Base-by-base conservation (phyloP, 441 rosid genomes). In the Hypseocharis bilobata region DNA sequence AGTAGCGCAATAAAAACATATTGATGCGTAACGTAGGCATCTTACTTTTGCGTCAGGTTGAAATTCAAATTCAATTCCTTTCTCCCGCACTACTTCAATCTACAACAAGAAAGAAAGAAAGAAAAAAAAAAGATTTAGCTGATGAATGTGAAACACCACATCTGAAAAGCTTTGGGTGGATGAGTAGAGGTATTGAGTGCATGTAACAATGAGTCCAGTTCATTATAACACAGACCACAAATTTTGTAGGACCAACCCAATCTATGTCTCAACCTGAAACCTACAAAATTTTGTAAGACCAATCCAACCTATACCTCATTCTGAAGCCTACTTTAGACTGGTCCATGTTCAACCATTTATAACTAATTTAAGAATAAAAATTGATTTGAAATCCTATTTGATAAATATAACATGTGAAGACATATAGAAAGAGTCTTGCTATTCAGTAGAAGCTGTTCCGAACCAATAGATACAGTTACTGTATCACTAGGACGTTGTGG, bases 1-100 rank as follows among this genome's bases (percentile, higher is more conserved):
- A 55, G 25, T 47, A 49, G 26, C 19, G 55, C 26, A 36, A 59
- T 13, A 67, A 58, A 67, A 60, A 67, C 62, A 54, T 62, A 60
- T 34, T 17, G 11, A 59, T 20, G 72, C 49, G 63, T 27, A 19
- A 26, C 4, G 72, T 45, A 65, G 40, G 13, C 4, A 45, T 11
- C 58, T 70, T 79, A 90, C 98, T 70, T 88, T 92, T 19, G 67
- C 76, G 74, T 92, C 98, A 20, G 86, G 88, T 22, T 73, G 87
- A 83, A 90, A 93, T 82, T 90, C 95, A 34, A 74, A 59, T 63
- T 93, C 97, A 40, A 87, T 75, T 65, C 97, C 96, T 61, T 67
- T 90, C 74, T 81, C 91, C 45, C 88, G 80, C 28, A 91, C 91
- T 71, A 88, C 96, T 77, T 88, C 95, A 0, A 79, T 59, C 98